Evolutionary conservation across 2,329 filamentous ascomycete species (phyloP), one percentile per base, ranked within the genome.

Genomic region (Dothistroma septosporum): DNA sequence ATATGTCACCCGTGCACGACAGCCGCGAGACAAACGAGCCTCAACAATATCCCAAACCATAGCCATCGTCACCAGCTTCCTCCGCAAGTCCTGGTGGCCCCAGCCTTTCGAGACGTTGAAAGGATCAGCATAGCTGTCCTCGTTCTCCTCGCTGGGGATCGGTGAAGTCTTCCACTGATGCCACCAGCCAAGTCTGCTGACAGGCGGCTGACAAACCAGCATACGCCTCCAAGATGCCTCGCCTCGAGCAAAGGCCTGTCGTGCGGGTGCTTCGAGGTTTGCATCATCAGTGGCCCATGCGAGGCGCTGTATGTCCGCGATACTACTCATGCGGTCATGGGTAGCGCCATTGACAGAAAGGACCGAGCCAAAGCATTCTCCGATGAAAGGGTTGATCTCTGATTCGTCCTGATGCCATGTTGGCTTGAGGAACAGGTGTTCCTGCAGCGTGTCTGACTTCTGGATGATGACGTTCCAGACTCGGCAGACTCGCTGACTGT

Each of bases 151-250:
- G 6, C 22, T 31, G 9, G 24, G 24, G 11, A 7, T 11, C 5
- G 49, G 5, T 49, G 4, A 49, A 49, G 55, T 9, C n/a, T 49
- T 44, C 62, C 62, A 64, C n/a, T 58, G 35, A 48, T 64, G 60
- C 60, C 60, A 62, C 60, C 60, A 64, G 37, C 60, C 57, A 9
- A 64, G 28, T 2, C 58, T 55, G 7, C 24, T 6, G 19, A 64
- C 44, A 2, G 62, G 60, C 8, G 62, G 62, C 33, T 64, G 62
- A 9, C 53, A 56, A 22, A 64, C 50, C 28, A 56, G 41, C 62
- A 64, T 64, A 12, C 58, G 60, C 10, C 62, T 54, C 62, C 62
- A 64, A 11, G 60, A 64, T 32, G 62, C 62, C 22, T 56, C 57
- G 1, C 22, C n/a, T 2, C 62, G 46, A 16, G 60, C 49, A 28